phyloP scores from a whole-genome alignment of 2,329 filamentous ascomycete genomes.

The Aspergillus versicolor region DNA sequence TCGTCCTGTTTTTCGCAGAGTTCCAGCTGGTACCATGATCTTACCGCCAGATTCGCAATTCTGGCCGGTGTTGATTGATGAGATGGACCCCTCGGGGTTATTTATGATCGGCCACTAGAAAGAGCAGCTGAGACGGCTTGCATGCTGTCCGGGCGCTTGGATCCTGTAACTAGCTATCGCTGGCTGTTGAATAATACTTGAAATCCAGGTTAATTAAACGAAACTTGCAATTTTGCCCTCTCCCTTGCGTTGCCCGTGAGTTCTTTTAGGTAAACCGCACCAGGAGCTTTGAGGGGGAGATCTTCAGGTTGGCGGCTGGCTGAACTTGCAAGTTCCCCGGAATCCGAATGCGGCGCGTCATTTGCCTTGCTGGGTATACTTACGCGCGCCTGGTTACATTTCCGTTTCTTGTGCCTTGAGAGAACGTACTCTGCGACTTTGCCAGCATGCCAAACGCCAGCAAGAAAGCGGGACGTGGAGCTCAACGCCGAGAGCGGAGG shows the following conservation, averaged over 20 bases:
- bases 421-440: too few relatives aligned
- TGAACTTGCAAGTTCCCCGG: background rate
- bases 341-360: background rate
- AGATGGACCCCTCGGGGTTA: conserved; percentile 10
- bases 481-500: conserved; percentile 17
- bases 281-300: background rate
- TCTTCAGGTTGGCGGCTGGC: background rate
- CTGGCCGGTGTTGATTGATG: conserved; percentile 6
- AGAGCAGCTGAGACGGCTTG: conserved; percentile 19
- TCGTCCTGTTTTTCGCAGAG: background rate
- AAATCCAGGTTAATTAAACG: conserved; percentile 5
- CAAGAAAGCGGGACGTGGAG: conserved; percentile 11
- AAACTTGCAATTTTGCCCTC: background rate
- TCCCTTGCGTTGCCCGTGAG: conserved; percentile 5
- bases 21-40: background rate
- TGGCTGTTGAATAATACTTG: background rate
- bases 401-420: background rate
- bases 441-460: background rate
- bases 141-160: conserved; percentile 20
- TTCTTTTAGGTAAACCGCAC: conserved; percentile 4
- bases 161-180: background rate
- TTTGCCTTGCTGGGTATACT: background rate
- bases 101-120: conserved; percentile 24
- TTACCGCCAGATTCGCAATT: conserved; percentile 1
- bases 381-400: background rate